Evolutionary conservation across 2,329 filamentous ascomycete species (phyloP).

Genomic region (Alternaria arbusti): DNA sequence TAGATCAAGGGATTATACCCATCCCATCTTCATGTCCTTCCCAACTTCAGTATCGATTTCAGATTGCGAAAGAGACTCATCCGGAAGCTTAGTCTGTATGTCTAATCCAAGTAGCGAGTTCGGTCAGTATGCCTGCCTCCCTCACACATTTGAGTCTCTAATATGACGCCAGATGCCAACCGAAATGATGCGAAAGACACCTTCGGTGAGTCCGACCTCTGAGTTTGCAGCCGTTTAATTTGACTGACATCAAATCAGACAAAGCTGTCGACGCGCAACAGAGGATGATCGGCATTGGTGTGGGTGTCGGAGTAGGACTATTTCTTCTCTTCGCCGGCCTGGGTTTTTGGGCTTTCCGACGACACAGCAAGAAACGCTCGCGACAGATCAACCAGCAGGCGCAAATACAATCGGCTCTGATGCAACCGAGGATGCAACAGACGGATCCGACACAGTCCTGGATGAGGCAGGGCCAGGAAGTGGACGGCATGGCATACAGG

Average conservation of each 20-base stretch:
- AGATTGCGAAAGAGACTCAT: background rate
- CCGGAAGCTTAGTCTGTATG: background rate
- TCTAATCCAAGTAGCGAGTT: background rate
- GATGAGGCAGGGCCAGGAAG: background rate
- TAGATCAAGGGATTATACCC: background rate
- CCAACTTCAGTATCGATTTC: background rate
- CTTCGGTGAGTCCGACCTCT: background rate
- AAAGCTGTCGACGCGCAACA: background rate
- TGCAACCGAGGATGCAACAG: background rate
- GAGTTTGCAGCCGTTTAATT: background rate
- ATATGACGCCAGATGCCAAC: background rate
- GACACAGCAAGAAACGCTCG: slow-evolving; percentile 3
- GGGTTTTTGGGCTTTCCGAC: background rate
- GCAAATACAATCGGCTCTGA: background rate
- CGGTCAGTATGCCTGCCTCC: background rate
- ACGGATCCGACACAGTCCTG: background rate
- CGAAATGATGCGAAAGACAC: background rate
- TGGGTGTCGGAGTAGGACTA: background rate
- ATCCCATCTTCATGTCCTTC: background rate
- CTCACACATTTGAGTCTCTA: background rate
- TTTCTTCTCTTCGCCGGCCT: slow-evolving; percentile 1
- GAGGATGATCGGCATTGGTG: background rate
- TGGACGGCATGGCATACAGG: slow-evolving; percentile 4
- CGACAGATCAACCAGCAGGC: slow-evolving; percentile 5
- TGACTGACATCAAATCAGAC: background rate